Evolutionary conservation across 179 eudicot genomes (phyloP).

Genomic region (Silene coronaria): DNA sequence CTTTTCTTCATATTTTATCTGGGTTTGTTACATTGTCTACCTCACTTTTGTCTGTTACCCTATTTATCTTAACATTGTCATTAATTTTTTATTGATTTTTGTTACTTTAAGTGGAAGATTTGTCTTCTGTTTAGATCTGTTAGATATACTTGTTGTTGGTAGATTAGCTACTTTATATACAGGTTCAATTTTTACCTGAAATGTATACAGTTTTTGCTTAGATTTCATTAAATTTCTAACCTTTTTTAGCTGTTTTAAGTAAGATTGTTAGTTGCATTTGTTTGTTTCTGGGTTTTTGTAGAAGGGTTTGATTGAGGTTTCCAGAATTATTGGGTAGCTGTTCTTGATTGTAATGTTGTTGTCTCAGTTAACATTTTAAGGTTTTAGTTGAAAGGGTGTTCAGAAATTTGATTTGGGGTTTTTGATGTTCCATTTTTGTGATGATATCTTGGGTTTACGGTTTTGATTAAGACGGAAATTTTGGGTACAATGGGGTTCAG

Average conservation of each 20-base stretch:
- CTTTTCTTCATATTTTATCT: neutral
- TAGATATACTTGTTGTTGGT: neutral
- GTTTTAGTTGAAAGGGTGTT: neutral
- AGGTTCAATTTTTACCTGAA: neutral
- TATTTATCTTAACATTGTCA: neutral
- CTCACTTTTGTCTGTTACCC: slow-evolving; percentile 9
- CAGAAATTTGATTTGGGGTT: neutral
- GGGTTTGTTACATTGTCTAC: slow-evolving; percentile 14
- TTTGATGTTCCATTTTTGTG: neutral
- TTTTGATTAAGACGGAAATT: neutral
- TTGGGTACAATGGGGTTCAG: neutral
- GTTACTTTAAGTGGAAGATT: neutral
- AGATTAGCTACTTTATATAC: neutral
- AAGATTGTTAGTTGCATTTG: no score
- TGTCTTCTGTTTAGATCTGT: slow-evolving; percentile 11
- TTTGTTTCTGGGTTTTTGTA: no score
- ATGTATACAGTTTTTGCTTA: neutral
- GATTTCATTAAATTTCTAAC: neutral
- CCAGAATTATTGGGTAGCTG: neutral
- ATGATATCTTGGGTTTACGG: neutral
- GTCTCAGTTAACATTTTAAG: neutral
- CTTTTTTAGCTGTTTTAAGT: neutral
- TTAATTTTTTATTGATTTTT: neutral
- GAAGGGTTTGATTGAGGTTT: no score
- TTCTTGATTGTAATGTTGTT: neutral